Evolutionary conservation across 768 basidiomycete species (phyloP), one percentile per base, ranked within the genome.

Genomic region (Psilocybe subaeruginosa): DNA sequence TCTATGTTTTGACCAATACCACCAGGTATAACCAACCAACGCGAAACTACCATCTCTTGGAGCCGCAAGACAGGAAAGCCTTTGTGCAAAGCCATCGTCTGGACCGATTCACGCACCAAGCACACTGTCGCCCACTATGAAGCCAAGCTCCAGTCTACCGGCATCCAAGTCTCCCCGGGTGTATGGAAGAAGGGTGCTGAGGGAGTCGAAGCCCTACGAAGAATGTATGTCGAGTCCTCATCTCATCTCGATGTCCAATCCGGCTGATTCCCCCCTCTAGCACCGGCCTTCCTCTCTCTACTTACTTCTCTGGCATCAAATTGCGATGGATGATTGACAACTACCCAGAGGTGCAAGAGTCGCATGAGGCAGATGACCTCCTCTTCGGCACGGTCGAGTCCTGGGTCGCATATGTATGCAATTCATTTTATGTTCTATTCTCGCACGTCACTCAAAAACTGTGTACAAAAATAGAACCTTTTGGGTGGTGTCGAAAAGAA

Each of bases 241-340:
- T 11, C 59, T 41, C 58, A 45, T 65, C 45, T 47, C 46, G 27
- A 45, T 53, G 27, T 51, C 59, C 57, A 50, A 35, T 65, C 14
- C 62, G 46, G 35, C 70, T 69, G 30, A 50, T 50, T 23, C 33
- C 52, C 53, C 57, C 56, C 51, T 37, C 30, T 64, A 97, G 93
- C 62, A 96, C 95, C 51, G 96, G 96, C 35, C 85, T 97, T 41
- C 92, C 91, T n/a, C 81, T 98, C 7, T 97, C 96, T 14, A 99
- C 97, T 0, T 99, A 99, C 77, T 99, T 99, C 78, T 97, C 96
- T 23, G 97, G 91, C 16, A 90, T 97, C 73, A 99, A 98, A 77
- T 81, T 97, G 64, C 86, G 92, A 48, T 99, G 97, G 97, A 94
- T 99, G 91, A 86, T 97, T 63, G 92, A 97, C 72, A 87, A 98